phyloP scores from a whole-genome alignment of 2,329 filamentous ascomycete genomes.

The Botrytis cinerea region DNA sequence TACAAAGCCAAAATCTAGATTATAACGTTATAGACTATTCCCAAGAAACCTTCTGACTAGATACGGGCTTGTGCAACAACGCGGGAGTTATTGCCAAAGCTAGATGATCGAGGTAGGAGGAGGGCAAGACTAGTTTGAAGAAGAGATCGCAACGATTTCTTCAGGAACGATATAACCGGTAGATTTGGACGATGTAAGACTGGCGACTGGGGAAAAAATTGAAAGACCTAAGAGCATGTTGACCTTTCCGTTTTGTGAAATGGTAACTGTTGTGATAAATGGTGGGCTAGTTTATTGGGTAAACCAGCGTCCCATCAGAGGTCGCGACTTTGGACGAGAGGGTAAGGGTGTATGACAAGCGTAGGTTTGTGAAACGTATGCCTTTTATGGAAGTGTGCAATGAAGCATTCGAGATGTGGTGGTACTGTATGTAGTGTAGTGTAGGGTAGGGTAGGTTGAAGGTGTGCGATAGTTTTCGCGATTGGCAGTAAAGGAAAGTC shows the following conservation, averaged over 20 bases:
- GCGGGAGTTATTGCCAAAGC: constrained; percentile 44
- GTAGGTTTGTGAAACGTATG: constrained; percentile 10
- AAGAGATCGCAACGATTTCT: constrained; percentile 45
- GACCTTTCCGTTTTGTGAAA: constrained; percentile 41
- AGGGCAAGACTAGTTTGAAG: constrained; percentile 45
- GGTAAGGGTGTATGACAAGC: constrained; percentile 10
- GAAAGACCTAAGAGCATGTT: constrained; percentile 61
- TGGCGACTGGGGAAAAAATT: constrained; percentile 59
- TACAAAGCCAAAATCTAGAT: constrained; percentile 50
- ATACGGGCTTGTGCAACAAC: constrained; percentile 44
- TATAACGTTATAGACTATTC: constrained; percentile 46
- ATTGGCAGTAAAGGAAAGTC: constrained; percentile 22
- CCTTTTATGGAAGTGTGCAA: background rate
- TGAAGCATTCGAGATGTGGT: constrained; percentile 5
- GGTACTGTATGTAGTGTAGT: background rate
- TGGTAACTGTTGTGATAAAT: constrained; percentile 39
- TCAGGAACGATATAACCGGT: constrained; percentile 60
- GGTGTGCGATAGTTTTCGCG: background rate
- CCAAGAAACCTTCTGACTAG: constrained; percentile 47
- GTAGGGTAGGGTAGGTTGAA: background rate
- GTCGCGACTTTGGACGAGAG: constrained; percentile 25
- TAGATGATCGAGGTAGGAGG: constrained; percentile 48
- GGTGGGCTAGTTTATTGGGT: constrained; percentile 36
- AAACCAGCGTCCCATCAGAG: constrained; percentile 38
- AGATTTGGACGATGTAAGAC: constrained; percentile 55